Evolutionary conservation across 2,329 filamentous ascomycete species (phyloP), one percentile per base, ranked within the genome.

Genomic region (Trichoderma asperellum): DNA sequence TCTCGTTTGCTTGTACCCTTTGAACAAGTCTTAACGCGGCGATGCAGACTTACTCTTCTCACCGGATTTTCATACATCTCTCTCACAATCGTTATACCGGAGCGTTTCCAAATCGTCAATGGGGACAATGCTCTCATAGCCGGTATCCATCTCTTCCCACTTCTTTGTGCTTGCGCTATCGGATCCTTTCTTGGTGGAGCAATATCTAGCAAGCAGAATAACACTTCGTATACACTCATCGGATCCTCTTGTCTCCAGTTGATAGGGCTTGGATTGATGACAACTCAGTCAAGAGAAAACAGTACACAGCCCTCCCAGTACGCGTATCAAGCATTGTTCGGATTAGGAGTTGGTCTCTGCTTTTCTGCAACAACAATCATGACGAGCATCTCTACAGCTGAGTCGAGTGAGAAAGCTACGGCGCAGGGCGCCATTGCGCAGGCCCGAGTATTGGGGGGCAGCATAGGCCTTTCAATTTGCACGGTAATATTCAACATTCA

Each of bases 351-450:
- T 18, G 88, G 88, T 0, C 80, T 89, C 18, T 85, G 84, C 11
- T 86, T 88, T 71, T 86, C 85, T 0, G 83, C 84, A 2, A 84
- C 84, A 8, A 88, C 87, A 0, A 87, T 89, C 69, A 84, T 88
- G 73, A 86, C 86, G 2, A 85, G 84, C 57, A 80, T 88, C 16
- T 82, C 88, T 58, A 78, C 81, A 4, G 82, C 85, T 0, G 78
- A 82, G 21, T 76, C 79, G 8, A 80, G 80, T 68, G 84, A 87
- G 66, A 79, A 87, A 61, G 87, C 88, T 0, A 85, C 87, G 2
- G 87, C 86, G 0, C 87, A 89, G 72, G 88, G 87, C 0, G 84
- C 87, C 5, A 81, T 89, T 11, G 86, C 88, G 1, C 88, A 90
- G 76, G 83, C 85, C 1, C 83, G 88, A 16, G 85, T 89, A 0